Evolutionary conservation across 208 protist species (phyloP).

Genomic region (Lotmaria passim): DNA sequence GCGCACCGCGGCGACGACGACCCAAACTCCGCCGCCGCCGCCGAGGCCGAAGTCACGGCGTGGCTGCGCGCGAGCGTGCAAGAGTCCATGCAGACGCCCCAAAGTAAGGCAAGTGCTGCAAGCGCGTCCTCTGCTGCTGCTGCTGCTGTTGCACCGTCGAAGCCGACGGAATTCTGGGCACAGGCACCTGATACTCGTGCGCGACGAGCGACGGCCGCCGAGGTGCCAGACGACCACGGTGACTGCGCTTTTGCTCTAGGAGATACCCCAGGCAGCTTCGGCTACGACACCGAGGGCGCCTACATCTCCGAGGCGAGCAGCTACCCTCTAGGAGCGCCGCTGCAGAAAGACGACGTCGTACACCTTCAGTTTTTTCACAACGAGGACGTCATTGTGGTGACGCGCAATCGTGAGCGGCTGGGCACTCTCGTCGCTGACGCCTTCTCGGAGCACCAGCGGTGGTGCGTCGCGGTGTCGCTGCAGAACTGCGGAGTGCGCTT

Average conservation of each 20-base stretch:
- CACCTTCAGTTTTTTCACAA: conserved; percentile 30
- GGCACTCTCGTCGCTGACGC: conserved; percentile 34
- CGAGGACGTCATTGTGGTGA: conserved; percentile 35
- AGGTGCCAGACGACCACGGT: not conserved
- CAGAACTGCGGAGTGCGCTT: conserved; percentile 37
- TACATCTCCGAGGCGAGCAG: conserved; percentile 17
- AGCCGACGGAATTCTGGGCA: conserved; percentile 13
- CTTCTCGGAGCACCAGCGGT: conserved; percentile 40
- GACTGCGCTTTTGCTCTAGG: conserved; percentile 29
- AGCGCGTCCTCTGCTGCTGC: not conserved
- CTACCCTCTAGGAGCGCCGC: conserved; percentile 23
- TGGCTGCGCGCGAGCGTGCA: conserved; percentile 28
- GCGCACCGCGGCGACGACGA: conserved; percentile 10
- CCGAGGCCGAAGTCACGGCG: conserved; percentile 24
- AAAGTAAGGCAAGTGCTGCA: no score
- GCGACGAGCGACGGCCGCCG: not conserved
- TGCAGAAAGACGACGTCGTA: conserved; percentile 21
- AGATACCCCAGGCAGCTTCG: conserved; percentile 37
- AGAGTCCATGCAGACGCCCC: conserved; percentile 13
- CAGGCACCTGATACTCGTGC: not conserved
- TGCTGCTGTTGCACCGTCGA: not conserved
- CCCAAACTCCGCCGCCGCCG: conserved; percentile 15
- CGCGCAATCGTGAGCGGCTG: conserved; percentile 22
- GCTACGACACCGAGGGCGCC: conserved; percentile 28
- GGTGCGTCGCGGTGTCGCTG: conserved; percentile 37